Percentiles rank a stretch among this genome's conserved stretches.
These are phyloP conservation scores for Plasmodium inui DNA, from an alignment of 169 alveolate genomes.

Conservation along the genomic window DNA sequence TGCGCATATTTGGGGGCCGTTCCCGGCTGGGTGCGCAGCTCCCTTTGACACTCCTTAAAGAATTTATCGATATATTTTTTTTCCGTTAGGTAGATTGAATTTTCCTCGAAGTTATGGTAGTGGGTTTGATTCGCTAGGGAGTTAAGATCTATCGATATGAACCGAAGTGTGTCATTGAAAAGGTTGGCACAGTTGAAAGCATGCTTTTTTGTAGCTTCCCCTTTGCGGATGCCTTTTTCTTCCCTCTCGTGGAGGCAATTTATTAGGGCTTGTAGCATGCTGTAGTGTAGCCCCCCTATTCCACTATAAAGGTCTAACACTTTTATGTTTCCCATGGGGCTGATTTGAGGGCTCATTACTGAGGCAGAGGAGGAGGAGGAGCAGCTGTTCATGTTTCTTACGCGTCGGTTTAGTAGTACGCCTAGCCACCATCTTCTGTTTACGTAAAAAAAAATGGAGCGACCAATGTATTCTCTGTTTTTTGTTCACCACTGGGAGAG, in stretches of 20 bases:
- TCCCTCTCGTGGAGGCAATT: conserved; percentile 6
- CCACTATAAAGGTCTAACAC: conserved; percentile 68
- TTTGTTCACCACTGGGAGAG: neutral
- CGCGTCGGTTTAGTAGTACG: neutral
- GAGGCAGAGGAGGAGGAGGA: neutral
- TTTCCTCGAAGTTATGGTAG: conserved; percentile 45
- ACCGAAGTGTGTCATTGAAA: conserved; percentile 17
- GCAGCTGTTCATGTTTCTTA: neutral
- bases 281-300: conserved; percentile 72
- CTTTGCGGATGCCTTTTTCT: neutral
- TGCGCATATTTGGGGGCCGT: neutral
- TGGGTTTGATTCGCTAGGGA: conserved; percentile 54
- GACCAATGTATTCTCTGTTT: neutral
- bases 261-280: conserved; percentile 39
- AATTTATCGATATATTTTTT: conserved; percentile 42
- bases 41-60: conserved; percentile 6
- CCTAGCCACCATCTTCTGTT: neutral
- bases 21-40: neutral
- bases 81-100: conserved; percentile 14
- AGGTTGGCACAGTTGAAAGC: neutral
- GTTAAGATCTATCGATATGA: conserved; percentile 48
- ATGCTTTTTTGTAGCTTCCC: neutral
- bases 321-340: conserved; percentile 23
- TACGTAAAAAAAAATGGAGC: neutral
- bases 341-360: neutral